Percentiles rank a stretch among this genome's conserved stretches.
Conservation (phyloP, 129 eudicot genomes). For the Smallanthus sonchifolius region DNA sequence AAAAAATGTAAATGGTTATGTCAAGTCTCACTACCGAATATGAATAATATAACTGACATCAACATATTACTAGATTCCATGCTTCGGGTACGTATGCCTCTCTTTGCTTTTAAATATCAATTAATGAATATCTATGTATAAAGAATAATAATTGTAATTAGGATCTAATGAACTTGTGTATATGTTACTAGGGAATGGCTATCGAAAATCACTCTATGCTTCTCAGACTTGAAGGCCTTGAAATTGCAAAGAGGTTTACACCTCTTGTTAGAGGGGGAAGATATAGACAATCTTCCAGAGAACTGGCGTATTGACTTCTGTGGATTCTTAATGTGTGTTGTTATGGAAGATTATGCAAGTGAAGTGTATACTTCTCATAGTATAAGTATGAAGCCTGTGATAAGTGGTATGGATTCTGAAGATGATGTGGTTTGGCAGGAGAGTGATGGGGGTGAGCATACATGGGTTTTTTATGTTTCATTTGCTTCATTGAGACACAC, state of each 20-base stretch:
- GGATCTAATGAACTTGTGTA: background rate
- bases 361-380: too few relatives aligned
- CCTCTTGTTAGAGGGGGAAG: background rate
- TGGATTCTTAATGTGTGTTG: background rate
- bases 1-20: background rate
- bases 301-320: background rate
- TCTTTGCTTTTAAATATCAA: background rate
- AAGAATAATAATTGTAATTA: background rate
- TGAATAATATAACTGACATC: background rate
- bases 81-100: background rate
- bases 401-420: background rate
- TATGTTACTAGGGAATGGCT: background rate
- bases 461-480: background rate
- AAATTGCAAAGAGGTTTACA: background rate
- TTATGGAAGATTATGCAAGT: background rate
- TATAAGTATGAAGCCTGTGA: background rate
- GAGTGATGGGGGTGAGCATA: background rate
- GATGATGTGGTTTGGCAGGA: background rate
- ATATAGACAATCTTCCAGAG: background rate
- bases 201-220: background rate
- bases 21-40: background rate
- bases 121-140: background rate
- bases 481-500: background rate
- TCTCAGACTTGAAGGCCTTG: background rate
- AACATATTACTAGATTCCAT: background rate